Conservation (phyloP, 1,284 basidiomycete genomes). For the Stygiomarasmius scandens region DNA sequence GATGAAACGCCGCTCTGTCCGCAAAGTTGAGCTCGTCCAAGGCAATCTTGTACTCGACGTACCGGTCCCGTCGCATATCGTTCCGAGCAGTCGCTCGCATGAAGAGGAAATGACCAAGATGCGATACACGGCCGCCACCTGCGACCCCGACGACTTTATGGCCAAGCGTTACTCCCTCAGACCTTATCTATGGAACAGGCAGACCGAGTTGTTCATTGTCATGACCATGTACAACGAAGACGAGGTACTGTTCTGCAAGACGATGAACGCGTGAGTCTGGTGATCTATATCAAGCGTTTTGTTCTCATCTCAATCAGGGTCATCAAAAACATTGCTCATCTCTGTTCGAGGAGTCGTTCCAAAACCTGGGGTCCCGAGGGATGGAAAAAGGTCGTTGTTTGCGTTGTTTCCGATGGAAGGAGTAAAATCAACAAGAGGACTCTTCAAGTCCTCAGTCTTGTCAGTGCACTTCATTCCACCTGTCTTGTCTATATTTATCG, state of each 20-base stretch:
- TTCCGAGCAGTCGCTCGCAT: slow-evolving; percentile 65
- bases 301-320: slow-evolving; percentile 49
- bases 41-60: slow-evolving; percentile 86
- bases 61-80: slow-evolving; percentile 75
- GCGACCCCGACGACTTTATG: slow-evolving; percentile 91
- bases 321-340: slow-evolving; percentile 87
- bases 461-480: slow-evolving; percentile 30
- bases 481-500: background rate
- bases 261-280: slow-evolving; percentile 82
- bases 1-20: slow-evolving; percentile 76
- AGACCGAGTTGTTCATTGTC: slow-evolving; percentile 93
- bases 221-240: slow-evolving; percentile 99
- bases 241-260: slow-evolving; percentile 80
- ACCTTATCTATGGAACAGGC: slow-evolving; percentile 82
- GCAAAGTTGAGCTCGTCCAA: slow-evolving; percentile 80
- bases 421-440: slow-evolving; percentile 90
- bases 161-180: slow-evolving; percentile 77
- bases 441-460: slow-evolving; percentile 77
- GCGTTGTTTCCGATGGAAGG: slow-evolving; percentile 89
- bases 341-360: slow-evolving; percentile 79
- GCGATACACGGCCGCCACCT: slow-evolving; percentile 92
- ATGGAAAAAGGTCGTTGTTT: slow-evolving; percentile 96
- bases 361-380: slow-evolving; percentile 95
- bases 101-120: slow-evolving; percentile 83
- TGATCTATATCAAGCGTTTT: slow-evolving; percentile 18